phyloP scores from a whole-genome alignment of 23 red algal species.

The Gracilaria domingensis region DNA sequence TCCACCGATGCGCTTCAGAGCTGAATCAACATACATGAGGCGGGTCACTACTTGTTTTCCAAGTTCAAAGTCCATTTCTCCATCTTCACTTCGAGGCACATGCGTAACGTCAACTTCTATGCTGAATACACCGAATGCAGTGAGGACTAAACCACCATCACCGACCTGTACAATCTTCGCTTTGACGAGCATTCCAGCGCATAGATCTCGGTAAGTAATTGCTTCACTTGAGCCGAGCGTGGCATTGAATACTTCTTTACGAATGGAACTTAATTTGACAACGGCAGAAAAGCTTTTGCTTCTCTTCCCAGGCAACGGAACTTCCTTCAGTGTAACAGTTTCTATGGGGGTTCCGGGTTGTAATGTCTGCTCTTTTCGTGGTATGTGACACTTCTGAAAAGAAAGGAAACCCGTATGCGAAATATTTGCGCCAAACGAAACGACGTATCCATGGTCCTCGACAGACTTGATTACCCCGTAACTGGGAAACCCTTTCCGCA shows the following conservation, averaged over 20 bases:
- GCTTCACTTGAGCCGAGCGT: conserved; percentile 18
- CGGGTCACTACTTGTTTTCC: conserved; percentile 44
- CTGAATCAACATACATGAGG: conserved; percentile 74
- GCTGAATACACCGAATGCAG: conserved; percentile 49
- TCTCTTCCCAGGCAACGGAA: conserved; percentile 6
- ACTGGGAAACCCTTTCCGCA: conserved; percentile 43
- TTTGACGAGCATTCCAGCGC: conserved; percentile 56
- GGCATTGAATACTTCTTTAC: conserved; percentile 21
- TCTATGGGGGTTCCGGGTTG: conserved; percentile 55
- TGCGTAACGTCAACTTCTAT: conserved; percentile 58
- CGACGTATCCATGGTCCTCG: conserved; percentile 74
- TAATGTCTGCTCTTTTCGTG: background rate
- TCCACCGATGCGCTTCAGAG: conserved; percentile 50
- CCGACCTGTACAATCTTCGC: conserved; percentile 40
- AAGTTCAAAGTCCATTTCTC: background rate
- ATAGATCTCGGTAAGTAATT: conserved; percentile 30
- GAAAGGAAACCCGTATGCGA: conserved; percentile 38
- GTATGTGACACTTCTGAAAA: conserved; percentile 34
- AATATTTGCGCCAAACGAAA: conserved; percentile 66
- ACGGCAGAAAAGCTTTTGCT: conserved; percentile 29
- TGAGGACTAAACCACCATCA: conserved; percentile 31
- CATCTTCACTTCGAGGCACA: conserved; percentile 32
- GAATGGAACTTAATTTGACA: conserved; percentile 4
- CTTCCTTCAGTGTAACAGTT: conserved; percentile 23
- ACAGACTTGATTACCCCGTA: conserved; percentile 57